Base-by-base conservation (phyloP, 164 flowering plant genomes). In the Vitis amurensis region DNA sequence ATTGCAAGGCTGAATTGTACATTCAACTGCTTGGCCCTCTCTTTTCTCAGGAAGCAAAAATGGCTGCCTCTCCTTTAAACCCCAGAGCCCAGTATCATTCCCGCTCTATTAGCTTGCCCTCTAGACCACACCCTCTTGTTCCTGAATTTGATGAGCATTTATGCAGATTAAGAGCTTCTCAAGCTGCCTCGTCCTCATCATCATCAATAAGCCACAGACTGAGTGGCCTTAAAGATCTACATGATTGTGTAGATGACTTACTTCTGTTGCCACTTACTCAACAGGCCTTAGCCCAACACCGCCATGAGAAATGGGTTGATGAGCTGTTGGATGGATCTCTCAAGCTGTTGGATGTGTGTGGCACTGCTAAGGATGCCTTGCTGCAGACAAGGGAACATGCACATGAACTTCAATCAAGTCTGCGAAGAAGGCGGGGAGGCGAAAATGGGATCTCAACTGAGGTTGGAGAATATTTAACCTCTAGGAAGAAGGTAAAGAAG, bases 311-410 rank as follows among this genome's bases (percentile, higher is more conserved):
- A 64, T 72, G 74, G 63, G 72, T 70, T 13, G 80, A 73, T 16
- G 81, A 78, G 49, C 61, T 61, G 11, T 19, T 80, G 48, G 84
- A 80, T 44, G 85, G 77, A 52, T 80, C 80, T n/a, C 72, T 84
- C 2, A 74, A 74, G 57, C 71, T 80, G 61, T 59, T 80, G 66
- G 86, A 86, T 55, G 16, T 74, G 0, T 82, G 81, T 49, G 69
- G 71, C 27, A 52, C 55, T 9, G 59, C 75, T 8, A 81, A 74
- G 61, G 84, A 84, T 58, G 17, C 60, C 48, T 23, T 77, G 62
- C 8, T 53, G 55, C 73, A 72, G 27, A 72, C 76, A 64, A 81
- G 76, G 61, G 83, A 78, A 60, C 16, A 58, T 14, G 64, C 61
- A 6, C 78, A 66, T 29, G 82, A 71, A n/a, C 66, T 81, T 11